Percentiles rank a stretch among this genome's conserved stretches.
Conservation (phyloP, 305 asterid species). For the Fraxinus xanthoxyloides region DNA sequence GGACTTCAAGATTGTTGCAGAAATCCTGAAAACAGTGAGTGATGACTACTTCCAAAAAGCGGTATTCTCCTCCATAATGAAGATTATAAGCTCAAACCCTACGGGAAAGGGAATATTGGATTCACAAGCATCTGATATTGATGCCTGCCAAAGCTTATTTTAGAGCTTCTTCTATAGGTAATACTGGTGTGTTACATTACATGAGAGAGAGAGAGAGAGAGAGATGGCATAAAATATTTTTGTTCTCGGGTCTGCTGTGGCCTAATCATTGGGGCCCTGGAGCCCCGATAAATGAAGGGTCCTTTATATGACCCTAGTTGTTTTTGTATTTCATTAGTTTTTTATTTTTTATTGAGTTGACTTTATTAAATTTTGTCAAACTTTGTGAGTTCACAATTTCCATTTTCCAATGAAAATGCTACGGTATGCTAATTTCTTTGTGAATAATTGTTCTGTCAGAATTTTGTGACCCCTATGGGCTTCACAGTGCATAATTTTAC, state of each 20-base stretch:
- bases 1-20: not conserved
- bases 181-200: not conserved
- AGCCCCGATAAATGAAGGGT: not conserved
- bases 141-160: not conserved
- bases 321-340: not conserved
- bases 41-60: not conserved
- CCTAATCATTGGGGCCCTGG: not conserved
- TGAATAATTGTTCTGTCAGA: not conserved
- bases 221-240: not conserved
- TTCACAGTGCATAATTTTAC: not conserved
- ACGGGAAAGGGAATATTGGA: not conserved
- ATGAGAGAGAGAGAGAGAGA: not conserved
- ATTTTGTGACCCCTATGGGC: not conserved
- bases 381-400: not conserved
- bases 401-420: not conserved
- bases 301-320: not conserved
- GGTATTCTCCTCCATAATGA: not conserved
- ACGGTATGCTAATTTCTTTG: not conserved
- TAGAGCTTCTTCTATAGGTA: not conserved
- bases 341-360: not conserved
- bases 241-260: not conserved
- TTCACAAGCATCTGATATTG: not conserved
- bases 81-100: not conserved
- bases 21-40: not conserved
- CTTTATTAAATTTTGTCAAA: not conserved